Evolutionary conservation across 2,329 filamentous ascomycete genomes (phyloP), one percentile per base, ranked within the genome.

Genomic region (Juglanconis oblonga): DNA sequence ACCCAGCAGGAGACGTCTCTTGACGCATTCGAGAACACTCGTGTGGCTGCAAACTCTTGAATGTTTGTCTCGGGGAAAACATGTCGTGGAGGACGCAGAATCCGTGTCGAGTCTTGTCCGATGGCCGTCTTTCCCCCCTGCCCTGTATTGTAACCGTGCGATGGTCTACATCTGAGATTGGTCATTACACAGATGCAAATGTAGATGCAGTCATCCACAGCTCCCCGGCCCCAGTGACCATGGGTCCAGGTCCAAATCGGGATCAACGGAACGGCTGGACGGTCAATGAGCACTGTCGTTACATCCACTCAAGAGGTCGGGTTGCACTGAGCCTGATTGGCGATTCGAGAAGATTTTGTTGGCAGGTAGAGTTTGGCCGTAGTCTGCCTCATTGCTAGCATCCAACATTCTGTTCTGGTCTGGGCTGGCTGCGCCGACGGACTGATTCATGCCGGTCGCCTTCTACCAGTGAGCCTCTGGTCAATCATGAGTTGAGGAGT

Each of bases 11-110:
- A 35, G 13, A 55, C 33, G 48, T 17, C 33, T 51, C 31, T 51
- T 9, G 48, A 47, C 32, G 17, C 11, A 24, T 17, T 56, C 47
- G 42, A 57, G 50, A n/a, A 59, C 24, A 38, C 42, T 49, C 31
- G 38, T 57, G 57, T 62, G 60, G 60, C 60, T 62, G 49, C 58
- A 62, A 59, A 62, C 31, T 56, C 57, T 57, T 29, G 33, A 55
- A 54, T 55, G 57, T 54, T 53, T 62, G 57, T 62, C 48, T 57
- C 48, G 51, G 60, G 40, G 57, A 52, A 38, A 17, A 47, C 48
- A 55, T 48, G 14, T 17, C 10, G 42, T 53, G 60, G 54, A 56
- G 42, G 60, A 48, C 40, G 29, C 42, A 49, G 35, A 48, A 50
- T 42, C 40, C 33, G 36, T 48, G 17, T 40, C 17, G 56, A 61